phyloP scores from a whole-genome alignment of 179 eudicot species.

The Silene coronaria region DNA sequence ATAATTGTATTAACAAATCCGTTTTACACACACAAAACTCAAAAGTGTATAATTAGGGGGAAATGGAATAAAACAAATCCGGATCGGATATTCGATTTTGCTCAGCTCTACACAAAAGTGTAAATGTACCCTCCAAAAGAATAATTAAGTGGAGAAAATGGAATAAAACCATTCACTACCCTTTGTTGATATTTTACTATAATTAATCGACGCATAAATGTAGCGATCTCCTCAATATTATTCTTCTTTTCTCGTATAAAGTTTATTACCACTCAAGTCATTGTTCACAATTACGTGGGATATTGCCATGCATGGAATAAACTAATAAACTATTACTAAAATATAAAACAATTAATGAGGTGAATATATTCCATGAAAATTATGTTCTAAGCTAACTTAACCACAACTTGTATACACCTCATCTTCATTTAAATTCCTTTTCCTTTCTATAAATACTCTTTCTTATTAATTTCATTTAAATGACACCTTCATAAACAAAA shows the following conservation, averaged over 20 bases:
- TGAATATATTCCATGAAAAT: constrained; percentile 5
- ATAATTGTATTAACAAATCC: too few relatives aligned
- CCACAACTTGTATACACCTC: constrained; percentile 1
- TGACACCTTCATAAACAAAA: not conserved
- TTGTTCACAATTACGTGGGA: not conserved
- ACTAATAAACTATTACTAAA: not conserved
- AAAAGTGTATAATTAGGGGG: too few relatives aligned
- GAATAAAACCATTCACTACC: not conserved
- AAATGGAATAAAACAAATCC: not conserved
- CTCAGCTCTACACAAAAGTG: too few relatives aligned
- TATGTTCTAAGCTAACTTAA: not conserved
- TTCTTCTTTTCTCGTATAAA: not conserved
- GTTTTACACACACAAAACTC: too few relatives aligned
- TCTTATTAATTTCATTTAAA: not conserved
- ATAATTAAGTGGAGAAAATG: not conserved
- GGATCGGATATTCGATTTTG: too few relatives aligned
- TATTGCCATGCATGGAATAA: not conserved
- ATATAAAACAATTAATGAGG: not conserved
- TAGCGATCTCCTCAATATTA: not conserved
- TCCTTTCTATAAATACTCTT: not conserved
- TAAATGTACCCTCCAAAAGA: too few relatives aligned
- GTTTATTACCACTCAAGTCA: not conserved
- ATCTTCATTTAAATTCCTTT: not conserved
- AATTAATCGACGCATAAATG: not conserved
- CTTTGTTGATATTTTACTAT: not conserved